These are phyloP conservation scores for Coemansia furcata DNA, from an alignment of 192 early-diverging fungal genomes.

Conservation along the genomic window DNA sequence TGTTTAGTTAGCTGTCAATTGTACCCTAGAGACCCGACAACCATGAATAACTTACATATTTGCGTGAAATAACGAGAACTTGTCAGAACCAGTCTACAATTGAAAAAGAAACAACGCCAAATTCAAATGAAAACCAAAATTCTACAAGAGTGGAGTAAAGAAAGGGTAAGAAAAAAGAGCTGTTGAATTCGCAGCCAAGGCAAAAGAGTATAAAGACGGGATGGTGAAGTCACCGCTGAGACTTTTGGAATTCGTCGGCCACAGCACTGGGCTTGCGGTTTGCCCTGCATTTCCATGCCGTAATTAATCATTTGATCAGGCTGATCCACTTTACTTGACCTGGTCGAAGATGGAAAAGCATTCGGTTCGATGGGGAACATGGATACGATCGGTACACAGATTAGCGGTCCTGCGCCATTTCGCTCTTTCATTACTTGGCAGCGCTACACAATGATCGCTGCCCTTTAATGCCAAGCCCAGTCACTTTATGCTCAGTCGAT, in stretches of 20 bases:
- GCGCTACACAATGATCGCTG: no score
- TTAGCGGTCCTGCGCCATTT: no score
- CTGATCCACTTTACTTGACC: neutral
- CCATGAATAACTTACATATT: neutral
- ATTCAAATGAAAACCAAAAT: neutral
- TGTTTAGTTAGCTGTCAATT: neutral
- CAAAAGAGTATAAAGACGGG: neutral
- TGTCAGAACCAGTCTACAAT: slow-evolving; percentile 1
- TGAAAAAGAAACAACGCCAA: neutral
- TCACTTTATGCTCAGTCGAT: neutral
- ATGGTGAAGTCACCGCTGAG: neutral
- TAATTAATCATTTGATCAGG: neutral
- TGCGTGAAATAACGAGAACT: neutral
- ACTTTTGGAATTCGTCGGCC: neutral
- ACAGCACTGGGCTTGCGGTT: neutral
- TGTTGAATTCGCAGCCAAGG: neutral
- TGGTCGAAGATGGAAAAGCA: no score
- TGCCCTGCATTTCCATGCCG: neutral
- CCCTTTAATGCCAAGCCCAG: no score
- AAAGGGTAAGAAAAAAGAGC: neutral
- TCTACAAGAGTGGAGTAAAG: neutral
- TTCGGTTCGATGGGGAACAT: no score
- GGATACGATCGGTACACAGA: no score
- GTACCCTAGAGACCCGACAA: neutral
- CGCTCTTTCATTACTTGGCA: no score